phyloP scores from a whole-genome alignment of 2,329 filamentous ascomycete genomes.

The Zymoseptoria brevis region DNA sequence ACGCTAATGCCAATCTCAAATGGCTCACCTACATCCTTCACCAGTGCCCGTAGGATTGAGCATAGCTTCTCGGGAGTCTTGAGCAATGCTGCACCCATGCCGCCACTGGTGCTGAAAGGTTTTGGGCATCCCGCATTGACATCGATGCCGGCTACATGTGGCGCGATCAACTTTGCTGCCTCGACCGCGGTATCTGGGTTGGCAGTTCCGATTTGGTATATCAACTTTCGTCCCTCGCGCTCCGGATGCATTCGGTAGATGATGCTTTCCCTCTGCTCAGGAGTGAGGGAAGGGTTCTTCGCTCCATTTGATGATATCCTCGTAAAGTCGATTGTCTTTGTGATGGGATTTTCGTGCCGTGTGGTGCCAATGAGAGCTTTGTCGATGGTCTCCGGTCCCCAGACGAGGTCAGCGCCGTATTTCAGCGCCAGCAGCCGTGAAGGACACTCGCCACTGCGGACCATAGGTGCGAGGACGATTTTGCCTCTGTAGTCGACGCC shows the following conservation, averaged over 20 bases:
- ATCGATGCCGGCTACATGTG: slow-evolving; percentile 86
- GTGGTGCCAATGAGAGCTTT: slow-evolving; percentile 81
- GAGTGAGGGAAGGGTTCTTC: slow-evolving; percentile 47
- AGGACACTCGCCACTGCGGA: slow-evolving; percentile 81
- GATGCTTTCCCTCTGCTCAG: slow-evolving; percentile 52
- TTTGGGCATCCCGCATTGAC: slow-evolving; percentile 98
- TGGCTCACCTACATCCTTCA: slow-evolving; percentile 65
- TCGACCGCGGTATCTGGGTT: slow-evolving; percentile 74
- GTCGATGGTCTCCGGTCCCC: slow-evolving; percentile 95
- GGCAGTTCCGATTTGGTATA: slow-evolving; percentile 89
- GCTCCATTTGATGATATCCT: slow-evolving; percentile 64
- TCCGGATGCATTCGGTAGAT: slow-evolving; percentile 79
- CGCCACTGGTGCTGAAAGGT: slow-evolving; percentile 84
- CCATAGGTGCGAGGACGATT: slow-evolving; percentile 90
- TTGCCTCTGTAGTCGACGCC: slow-evolving; percentile 93
- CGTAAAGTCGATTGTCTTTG: slow-evolving; percentile 77
- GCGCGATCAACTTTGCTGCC: slow-evolving; percentile 75
- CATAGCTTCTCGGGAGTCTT: slow-evolving; percentile 75
- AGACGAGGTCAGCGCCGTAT: slow-evolving; percentile 94
- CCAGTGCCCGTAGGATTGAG: slow-evolving; percentile 74
- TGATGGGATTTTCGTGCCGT: slow-evolving; percentile 65
- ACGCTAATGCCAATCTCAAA: slow-evolving; percentile 91
- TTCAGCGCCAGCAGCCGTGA: slow-evolving; percentile 81
- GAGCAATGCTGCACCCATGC: slow-evolving; percentile 91
- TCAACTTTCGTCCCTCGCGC: slow-evolving; percentile 63